Percentiles rank a stretch among this genome's conserved stretches.
phyloP scores from a whole-genome alignment of 306 rosid genomes.

The Mimosa pudica region DNA sequence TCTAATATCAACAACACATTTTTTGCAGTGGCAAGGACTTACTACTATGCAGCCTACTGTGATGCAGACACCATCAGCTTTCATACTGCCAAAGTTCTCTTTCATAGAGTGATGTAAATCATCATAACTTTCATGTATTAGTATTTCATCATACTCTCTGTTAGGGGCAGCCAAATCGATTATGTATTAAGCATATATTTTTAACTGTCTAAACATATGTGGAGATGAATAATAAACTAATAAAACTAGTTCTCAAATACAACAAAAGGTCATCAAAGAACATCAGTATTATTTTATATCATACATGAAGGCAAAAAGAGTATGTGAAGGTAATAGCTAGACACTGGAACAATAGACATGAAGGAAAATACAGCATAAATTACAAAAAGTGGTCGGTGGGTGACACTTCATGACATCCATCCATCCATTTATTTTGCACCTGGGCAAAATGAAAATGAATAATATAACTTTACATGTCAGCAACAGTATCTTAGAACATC shows the following conservation, averaged over 20 bases:
- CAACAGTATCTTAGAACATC: not conserved
- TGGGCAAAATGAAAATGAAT: constrained; percentile 23
- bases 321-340: not conserved
- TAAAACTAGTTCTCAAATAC: constrained; percentile 1
- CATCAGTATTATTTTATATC: not conserved
- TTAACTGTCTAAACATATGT: not conserved
- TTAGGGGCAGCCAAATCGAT: not conserved
- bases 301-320: constrained; percentile 1
- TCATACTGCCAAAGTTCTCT: constrained; percentile 71
- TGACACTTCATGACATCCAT: not conserved
- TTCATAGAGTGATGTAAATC: constrained; percentile 54
- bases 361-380: not conserved
- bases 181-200: not conserved
- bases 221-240: not conserved
- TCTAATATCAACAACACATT: constrained; percentile 62
- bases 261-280: not conserved
- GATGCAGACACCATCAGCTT: constrained; percentile 51
- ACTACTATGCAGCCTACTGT: constrained; percentile 61
- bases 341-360: not conserved
- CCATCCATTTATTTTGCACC: constrained; percentile 19
- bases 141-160: not conserved
- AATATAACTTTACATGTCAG: not conserved
- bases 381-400: not conserved
- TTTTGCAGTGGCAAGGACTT: constrained; percentile 65
- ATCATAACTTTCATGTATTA: not conserved